Evolutionary conservation across 192 early-diverging fungal species (phyloP), one percentile per base, ranked within the genome.

Genomic region (Chytriomyces sp.): DNA sequence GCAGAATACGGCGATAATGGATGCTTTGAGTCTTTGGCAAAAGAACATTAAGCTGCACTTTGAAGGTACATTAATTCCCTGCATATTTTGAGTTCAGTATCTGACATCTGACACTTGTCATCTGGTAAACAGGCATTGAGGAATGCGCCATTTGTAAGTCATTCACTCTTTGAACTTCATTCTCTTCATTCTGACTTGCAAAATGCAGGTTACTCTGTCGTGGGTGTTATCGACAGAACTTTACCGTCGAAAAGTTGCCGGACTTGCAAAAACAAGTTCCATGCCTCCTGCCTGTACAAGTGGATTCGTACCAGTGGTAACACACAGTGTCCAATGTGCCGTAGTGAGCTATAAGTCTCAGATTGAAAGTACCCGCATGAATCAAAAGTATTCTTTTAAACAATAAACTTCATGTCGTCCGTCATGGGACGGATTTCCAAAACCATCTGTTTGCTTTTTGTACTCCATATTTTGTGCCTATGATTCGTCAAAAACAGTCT

Each of bases 261-360:
- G 50, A 97, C 95, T 0, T 99, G 98, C 81, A 97, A 98, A 80
- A 91, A 99, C 80, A 88, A 89, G 70, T 99, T 97, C 90, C 98
- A 99, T 69, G 88, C 91, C 9, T 89, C 93, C 53, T 99, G 98
- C 81, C 80, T 99, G 69, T 97, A 92, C 86, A 98, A 96, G 84
- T 93, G 92, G 92, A 91, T 93, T 81, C 81, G 76, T 24, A 86
- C 90, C 6, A 89, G 87, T 82, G 89, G 86, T 79, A 90, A 91
- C 77, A 90, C 90, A 61, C 86, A 91, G 1, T 93, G 92, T 67
- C 92, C 92, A 18, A 69, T 93, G 66, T 93, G 92, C 77, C 87
- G 92, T 26, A 86, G 66, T 67, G 62, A 79, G 48, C 79, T 82
- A 11, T 82, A 76, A 71, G 35, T 35, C 35, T 44, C 45, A 45